Evolutionary conservation across 495 filamentous ascomycete genomes (phyloP).

Genomic region (Chaetomium cochliodes): DNA sequence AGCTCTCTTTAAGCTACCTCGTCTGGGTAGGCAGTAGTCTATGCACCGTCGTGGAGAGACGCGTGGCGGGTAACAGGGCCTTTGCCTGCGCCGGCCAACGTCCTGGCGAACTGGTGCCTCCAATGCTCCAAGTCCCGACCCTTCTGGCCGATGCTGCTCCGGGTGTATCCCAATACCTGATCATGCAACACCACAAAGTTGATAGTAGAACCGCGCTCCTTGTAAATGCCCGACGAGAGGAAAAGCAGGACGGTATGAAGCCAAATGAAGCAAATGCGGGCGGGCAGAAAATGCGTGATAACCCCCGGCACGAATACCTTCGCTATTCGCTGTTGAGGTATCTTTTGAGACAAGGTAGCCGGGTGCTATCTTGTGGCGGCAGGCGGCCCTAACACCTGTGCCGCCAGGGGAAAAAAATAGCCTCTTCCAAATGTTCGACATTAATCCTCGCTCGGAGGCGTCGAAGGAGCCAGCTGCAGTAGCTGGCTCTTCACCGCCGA

Average conservation of each 20-base stretch:
- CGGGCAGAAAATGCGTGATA: not conserved
- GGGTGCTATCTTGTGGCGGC: not conserved
- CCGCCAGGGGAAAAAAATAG: not conserved
- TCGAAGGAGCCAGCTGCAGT: conserved; percentile 16
- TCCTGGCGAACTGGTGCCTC: not conserved
- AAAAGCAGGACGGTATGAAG: conserved; percentile 1
- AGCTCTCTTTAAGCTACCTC: not conserved
- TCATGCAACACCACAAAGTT: not conserved
- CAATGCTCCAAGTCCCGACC: not conserved
- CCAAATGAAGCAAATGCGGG: not conserved
- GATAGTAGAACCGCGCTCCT: conserved; percentile 1
- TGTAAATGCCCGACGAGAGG: conserved; percentile 1
- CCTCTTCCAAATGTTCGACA: not conserved
- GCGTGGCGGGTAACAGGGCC: not conserved
- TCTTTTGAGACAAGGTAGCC: not conserved
- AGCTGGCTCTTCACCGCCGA: conserved; percentile 29
- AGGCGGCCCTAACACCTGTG: not conserved
- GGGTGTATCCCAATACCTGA: not conserved
- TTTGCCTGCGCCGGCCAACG: not conserved
- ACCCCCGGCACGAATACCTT: not conserved
- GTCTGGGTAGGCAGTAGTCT: not conserved
- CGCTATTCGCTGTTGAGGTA: not conserved
- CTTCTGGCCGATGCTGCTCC: not conserved
- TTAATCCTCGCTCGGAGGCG: conserved; percentile 19
- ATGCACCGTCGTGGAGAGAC: not conserved